Evolutionary conservation across 2,329 filamentous ascomycete genomes (phyloP).

Genomic region (Cercospora sp.): DNA sequence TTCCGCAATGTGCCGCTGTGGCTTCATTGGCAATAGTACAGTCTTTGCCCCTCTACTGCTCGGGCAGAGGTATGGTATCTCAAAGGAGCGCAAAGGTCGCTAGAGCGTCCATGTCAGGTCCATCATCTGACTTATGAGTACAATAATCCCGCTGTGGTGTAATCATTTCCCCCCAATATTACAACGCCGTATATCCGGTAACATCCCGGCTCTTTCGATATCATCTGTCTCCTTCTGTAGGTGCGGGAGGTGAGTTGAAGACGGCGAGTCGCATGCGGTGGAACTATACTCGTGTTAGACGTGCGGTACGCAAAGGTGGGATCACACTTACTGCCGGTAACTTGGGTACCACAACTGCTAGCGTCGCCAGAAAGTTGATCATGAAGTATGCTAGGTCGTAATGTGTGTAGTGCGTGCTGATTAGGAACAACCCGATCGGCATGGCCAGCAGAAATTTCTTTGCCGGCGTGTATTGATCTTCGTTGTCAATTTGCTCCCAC

Average conservation of each 20-base stretch:
- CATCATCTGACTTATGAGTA: slow-evolving; percentile 19
- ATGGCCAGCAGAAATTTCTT: slow-evolving; percentile 98
- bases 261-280: slow-evolving; percentile 42
- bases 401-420: slow-evolving; percentile 98
- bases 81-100: slow-evolving; percentile 24
- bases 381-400: slow-evolving; percentile 97
- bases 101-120: slow-evolving; percentile 17
- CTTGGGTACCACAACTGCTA: slow-evolving; percentile 94
- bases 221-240: slow-evolving; percentile 29
- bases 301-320: background rate
- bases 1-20: background rate
- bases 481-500: slow-evolving; percentile 99
- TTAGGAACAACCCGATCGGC: slow-evolving; percentile 87
- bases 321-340: slow-evolving; percentile 76
- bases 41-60: slow-evolving; percentile 9
- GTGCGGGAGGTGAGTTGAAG: slow-evolving; percentile 37
- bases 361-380: slow-evolving; percentile 90
- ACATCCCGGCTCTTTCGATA: slow-evolving; percentile 5
- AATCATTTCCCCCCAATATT: slow-evolving; percentile 18
- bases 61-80: slow-evolving; percentile 19
- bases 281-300: slow-evolving; percentile 33
- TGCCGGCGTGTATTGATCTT: slow-evolving; percentile 95
- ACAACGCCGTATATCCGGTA: slow-evolving; percentile 23
- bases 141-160: slow-evolving; percentile 23
- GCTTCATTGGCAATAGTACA: slow-evolving; percentile 13